These are phyloP conservation scores for Dysphania ambrosioides DNA, from an alignment of 148 eudicot genomes.

Conservation along the genomic window DNA sequence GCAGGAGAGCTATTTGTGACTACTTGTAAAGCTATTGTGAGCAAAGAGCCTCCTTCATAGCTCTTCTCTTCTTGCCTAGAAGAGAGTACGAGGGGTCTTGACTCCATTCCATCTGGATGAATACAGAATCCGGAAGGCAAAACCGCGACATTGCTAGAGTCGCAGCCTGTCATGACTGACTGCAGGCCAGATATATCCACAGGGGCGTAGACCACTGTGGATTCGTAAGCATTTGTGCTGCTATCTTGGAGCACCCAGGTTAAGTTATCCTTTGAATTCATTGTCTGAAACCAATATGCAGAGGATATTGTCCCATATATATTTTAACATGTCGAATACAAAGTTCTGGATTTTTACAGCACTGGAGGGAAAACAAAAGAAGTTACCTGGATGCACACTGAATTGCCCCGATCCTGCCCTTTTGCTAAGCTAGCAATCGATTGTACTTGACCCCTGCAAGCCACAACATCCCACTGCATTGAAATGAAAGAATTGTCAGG, in stretches of 20 bases:
- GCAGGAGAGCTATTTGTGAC: constrained; percentile 65
- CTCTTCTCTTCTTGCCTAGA: constrained; percentile 62
- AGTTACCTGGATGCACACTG: constrained; percentile 67
- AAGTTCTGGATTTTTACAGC: neutral
- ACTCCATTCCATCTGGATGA: constrained; percentile 77
- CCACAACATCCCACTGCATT: constrained; percentile 78
- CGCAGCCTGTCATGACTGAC: constrained; percentile 87
- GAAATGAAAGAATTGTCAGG: neutral
- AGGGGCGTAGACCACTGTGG: constrained; percentile 70
- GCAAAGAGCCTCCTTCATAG: constrained; percentile 82
- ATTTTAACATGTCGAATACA: neutral
- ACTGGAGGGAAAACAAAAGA: neutral
- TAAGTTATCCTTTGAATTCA: constrained; percentile 51
- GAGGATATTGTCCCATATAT: neutral
- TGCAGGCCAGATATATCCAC: constrained; percentile 67
- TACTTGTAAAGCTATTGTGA: constrained; percentile 75
- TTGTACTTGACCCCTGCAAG: constrained; percentile 57
- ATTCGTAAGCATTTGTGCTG: constrained; percentile 67
- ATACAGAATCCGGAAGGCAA: constrained; percentile 88
- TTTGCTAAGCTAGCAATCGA: constrained; percentile 70
- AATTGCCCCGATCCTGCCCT: constrained; percentile 84
- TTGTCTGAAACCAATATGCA: constrained; percentile 43
- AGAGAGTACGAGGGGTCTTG: constrained; percentile 73
- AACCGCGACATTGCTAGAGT: constrained; percentile 63
- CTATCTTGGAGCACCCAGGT: constrained; percentile 86